Evolutionary conservation across 805 yeast species (phyloP), one percentile per base, ranked within the genome.

Genomic region (Cyberlindnera japonica): DNA sequence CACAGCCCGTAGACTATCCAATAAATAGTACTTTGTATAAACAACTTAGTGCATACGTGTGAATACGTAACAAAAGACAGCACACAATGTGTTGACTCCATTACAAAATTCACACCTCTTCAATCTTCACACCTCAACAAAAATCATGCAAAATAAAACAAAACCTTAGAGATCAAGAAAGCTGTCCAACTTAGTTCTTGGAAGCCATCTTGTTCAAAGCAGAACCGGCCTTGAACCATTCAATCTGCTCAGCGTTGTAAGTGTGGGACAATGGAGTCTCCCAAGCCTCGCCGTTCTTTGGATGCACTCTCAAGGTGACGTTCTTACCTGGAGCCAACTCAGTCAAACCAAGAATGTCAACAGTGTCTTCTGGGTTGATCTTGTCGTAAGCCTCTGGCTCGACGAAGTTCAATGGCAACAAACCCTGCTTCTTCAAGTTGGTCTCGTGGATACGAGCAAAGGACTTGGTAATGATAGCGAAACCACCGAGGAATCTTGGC

Each of bases 371-470:
- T 66, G 90, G 87, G 72, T 85, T 75, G 68, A 91, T 90, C 77
- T 76, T 85, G 74, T 91, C 97, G 72, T 93, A 91, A 69, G 83
- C 98, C 54, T 79, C 88, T 59, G 81, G 81, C 62, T 91, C 75
- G 64, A 74, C 81, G 62, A 93, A 91, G 82, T 88, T 91, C 72
- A 91, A 83, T 68, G 99, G 99, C 59, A 91, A 74, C 84, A 91
- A 80, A 64, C 99, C 99, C 72, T 93, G 99, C 67, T 93, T 93
- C 75, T 91, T 93, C 69, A 91, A 78, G 67, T 91, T 91, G 25
- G 99, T 91, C 71, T 91, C 99, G 67, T 91, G 99, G 57, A 91
- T 91, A 74, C 99, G 83, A 25, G 99, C 99, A 67, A 93, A 93
- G 35, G 97, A 90, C 73, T 88, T 91, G 68, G 96, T 88, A 64